These are phyloP conservation scores for Leishmania major DNA, from an alignment of 208 protist species.

Conservation along the genomic window DNA sequence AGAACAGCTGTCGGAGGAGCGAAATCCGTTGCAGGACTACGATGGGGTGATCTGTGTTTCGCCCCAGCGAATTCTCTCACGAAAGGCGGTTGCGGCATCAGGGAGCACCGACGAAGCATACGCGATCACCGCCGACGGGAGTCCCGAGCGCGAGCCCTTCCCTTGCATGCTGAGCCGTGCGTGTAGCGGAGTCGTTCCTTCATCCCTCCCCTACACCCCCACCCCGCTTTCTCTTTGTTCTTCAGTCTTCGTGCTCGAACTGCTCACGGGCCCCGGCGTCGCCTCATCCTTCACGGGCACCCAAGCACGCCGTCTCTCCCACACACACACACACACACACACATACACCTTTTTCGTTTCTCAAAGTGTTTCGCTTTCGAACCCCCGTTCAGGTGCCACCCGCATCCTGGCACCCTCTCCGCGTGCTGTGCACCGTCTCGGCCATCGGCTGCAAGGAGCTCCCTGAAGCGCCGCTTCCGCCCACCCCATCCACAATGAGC, in stretches of 20 bases:
- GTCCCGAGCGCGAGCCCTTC: neutral
- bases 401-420: constrained; percentile 10
- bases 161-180: neutral
- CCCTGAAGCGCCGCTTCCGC: neutral
- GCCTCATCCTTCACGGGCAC: neutral
- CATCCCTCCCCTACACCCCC: neutral
- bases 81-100: neutral
- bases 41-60: too few relatives aligned
- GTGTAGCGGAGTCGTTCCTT: neutral
- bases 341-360: neutral
- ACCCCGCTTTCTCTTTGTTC: neutral
- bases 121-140: neutral
- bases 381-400: constrained; percentile 7
- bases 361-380: constrained; percentile 16
- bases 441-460: too few relatives aligned
- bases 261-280: neutral
- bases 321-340: constrained; percentile 7
- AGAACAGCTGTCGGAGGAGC: neutral
- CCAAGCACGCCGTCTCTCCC: neutral
- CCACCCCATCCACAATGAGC: neutral
- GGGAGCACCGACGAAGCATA: neutral
- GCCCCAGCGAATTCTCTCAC: neutral
- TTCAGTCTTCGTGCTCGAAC: neutral
- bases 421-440: too few relatives aligned
- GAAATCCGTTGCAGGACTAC: neutral